Evolutionary conservation across 441 rosid species (phyloP), one percentile per base, ranked within the genome.

Genomic region (Heliophila coronopifolia): DNA sequence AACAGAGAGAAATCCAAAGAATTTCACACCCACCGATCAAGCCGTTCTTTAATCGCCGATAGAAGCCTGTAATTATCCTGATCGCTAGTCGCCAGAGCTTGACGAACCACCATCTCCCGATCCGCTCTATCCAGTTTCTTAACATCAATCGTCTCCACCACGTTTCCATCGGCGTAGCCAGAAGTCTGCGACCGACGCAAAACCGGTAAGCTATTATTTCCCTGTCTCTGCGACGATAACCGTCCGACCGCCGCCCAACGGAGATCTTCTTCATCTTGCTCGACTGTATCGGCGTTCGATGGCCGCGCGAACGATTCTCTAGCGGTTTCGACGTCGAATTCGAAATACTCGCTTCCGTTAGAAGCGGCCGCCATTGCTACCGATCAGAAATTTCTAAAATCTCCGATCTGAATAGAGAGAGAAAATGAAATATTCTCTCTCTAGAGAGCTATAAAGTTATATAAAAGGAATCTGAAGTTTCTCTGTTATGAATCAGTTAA

Each of bases 11-110:
- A 38, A 6, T 30, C 3, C 14, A 35, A 39, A 4, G 17, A 14
- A n/a, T n/a, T n/a, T n/a, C n/a, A 54, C 4, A 2, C 51, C 79
- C 83, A 89, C 96, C 78, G 73, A 63, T 86, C 83, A 9, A 91
- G 82, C 14, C 96, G 90, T 47, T 91, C 75, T 54, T 86, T 91
- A 46, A 91, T 60, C 6, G 83, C 86, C 4, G 76, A 60, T 59
- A 86, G 90, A 10, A 91, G 86, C 3, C 14, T 62, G 52, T 12
- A 65, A 49, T 91, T 91, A 53, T 91, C 98, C 44, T 84, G 98
- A 41, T 79, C 83, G 25, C 80, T 79, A 20, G 98, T 86, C 0
- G 95, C 94, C 27, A 86, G 70, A 3, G 96, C 96, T 62, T 81
- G 76, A 68, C 77, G 73, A 27, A 91, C 83, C 11, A 91, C 68